Base-by-base conservation (phyloP, 2,329 filamentous ascomycete genomes). In the Pseudogymnoascus sp. region DNA sequence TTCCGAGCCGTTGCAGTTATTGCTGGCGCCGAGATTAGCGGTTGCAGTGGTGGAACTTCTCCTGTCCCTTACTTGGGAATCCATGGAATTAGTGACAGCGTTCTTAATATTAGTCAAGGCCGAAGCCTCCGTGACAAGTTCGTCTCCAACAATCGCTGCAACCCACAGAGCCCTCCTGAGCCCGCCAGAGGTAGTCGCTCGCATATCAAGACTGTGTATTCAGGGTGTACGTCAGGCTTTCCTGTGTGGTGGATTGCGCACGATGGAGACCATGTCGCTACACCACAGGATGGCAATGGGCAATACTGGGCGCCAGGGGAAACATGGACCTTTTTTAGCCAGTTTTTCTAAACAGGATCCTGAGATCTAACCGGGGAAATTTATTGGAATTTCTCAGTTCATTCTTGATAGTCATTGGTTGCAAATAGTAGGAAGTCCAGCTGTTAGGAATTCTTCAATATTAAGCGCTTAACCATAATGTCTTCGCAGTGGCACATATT, bases 121-220 rank as follows among this genome's bases (percentile, higher is more conserved):
- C 63, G 71, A 5, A 59, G 67, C 63, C 67, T 78, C 63, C 71
- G 74, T 6, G 74, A 77, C 62, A 70, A 67, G 38, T 77, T 77
- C 63, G 71, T 75, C 12, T 63, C 61, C 45, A 75, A 76, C 61
- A 78, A 77, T 59, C 72, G 73, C 5, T 78, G 55, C 49, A n/a
- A 18, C n/a, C 5, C 65, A 66, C n/a, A 68, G 63, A 49, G 61
- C 63, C 37, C 63, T 40, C 23, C 66, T 64, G 35, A 65, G 63
- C 59, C 69, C 63, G 61, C 69, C 66, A 52, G 7, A 52, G 25
- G 64, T 61, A 61, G 61, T n/a, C 58, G 59, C 28, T 61, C 60
- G 43, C 43, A 52, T 52, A 37, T 65, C n/a, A 64, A 66, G 28
- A 67, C 65, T 59, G 31, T 49, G 9, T 73, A 70, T 61, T 9